Evolutionary conservation across 2,329 filamentous ascomycete genomes (phyloP).

Genomic region (Nemania serpens): DNA sequence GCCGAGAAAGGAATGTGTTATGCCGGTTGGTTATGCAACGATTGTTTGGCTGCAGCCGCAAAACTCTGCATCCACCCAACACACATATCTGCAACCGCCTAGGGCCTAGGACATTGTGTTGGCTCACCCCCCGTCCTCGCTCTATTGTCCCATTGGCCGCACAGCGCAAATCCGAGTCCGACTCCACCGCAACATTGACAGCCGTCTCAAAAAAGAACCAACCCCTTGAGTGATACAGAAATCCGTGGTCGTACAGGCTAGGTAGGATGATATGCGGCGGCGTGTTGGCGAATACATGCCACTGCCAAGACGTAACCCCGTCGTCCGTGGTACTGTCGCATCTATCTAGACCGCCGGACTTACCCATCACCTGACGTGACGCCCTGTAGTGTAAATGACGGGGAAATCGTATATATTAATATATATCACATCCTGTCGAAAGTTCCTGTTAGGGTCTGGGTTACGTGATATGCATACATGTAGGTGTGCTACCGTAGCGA

Average conservation of each 20-base stretch:
- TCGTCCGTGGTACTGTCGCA: neutral
- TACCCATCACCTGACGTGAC: conserved; percentile 12
- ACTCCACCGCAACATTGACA: neutral
- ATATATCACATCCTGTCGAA: neutral
- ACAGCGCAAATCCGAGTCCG: conserved; percentile 1
- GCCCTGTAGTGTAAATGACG: neutral
- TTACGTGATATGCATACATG: conserved; percentile 13
- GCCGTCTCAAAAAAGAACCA: conserved; percentile 10
- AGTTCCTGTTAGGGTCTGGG: neutral
- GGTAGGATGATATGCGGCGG: neutral
- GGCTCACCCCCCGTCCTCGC: neutral
- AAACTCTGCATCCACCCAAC: too few relatives aligned
- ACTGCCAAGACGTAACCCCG: neutral
- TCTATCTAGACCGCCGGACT: conserved; percentile 1
- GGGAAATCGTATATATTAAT: neutral
- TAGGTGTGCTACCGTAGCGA: neutral
- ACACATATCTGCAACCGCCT: too few relatives aligned
- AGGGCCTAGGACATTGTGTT: neutral
- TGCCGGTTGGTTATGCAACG: neutral
- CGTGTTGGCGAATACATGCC: neutral
- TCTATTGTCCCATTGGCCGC: conserved; percentile 7
- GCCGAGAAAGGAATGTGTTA: conserved; percentile 11
- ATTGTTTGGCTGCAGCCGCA: too few relatives aligned
- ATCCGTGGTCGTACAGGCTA: neutral
- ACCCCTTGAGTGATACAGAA: conserved; percentile 14